These are phyloP conservation scores for Ceratocystis huliohia DNA, from an alignment of 2,329 filamentous ascomycete species.

Conservation along the genomic window DNA sequence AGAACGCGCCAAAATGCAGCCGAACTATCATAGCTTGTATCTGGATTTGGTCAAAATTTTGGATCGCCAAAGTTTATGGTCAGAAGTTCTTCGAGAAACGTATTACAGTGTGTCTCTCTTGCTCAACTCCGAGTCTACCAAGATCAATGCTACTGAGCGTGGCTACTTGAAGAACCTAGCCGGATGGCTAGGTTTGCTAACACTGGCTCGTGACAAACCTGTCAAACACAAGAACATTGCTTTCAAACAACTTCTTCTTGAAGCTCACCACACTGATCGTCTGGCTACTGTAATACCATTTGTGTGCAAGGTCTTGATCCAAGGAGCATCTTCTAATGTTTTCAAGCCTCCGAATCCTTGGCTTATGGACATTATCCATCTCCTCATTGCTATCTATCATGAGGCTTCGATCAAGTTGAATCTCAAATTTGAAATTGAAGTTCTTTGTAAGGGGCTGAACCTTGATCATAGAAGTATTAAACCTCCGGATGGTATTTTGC, in stretches of 20 bases:
- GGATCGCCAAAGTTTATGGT: conserved; percentile 65
- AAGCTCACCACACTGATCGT: conserved; percentile 85
- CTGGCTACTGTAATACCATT: conserved; percentile 90
- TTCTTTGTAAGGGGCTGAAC: conserved; percentile 81
- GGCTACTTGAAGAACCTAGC: conserved; percentile 86
- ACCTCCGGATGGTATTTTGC: conserved; percentile 73
- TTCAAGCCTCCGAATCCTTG: conserved; percentile 94
- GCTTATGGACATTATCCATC: conserved; percentile 88
- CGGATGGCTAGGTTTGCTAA: conserved; percentile 84
- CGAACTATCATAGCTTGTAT: conserved; percentile 91
- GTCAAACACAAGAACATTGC: conserved; percentile 95
- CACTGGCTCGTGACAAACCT: conserved; percentile 82
- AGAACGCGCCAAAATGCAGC: conserved; percentile 90
- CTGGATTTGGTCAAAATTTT: conserved; percentile 78
- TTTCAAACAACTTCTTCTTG: conserved; percentile 88
- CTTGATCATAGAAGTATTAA: conserved; percentile 89
- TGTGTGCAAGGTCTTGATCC: conserved; percentile 86
- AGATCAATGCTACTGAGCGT: conserved; percentile 73
- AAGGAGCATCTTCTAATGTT: conserved; percentile 71
- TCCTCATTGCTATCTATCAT: conserved; percentile 88
- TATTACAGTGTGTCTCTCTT: conserved; percentile 75
- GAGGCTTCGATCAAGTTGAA: conserved; percentile 89
- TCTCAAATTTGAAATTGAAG: conserved; percentile 96
- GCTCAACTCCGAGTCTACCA: conserved; percentile 77
- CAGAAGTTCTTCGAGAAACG: conserved; percentile 83